phyloP scores from a whole-genome alignment of 305 asterid species.

The Plantago coronopus region DNA sequence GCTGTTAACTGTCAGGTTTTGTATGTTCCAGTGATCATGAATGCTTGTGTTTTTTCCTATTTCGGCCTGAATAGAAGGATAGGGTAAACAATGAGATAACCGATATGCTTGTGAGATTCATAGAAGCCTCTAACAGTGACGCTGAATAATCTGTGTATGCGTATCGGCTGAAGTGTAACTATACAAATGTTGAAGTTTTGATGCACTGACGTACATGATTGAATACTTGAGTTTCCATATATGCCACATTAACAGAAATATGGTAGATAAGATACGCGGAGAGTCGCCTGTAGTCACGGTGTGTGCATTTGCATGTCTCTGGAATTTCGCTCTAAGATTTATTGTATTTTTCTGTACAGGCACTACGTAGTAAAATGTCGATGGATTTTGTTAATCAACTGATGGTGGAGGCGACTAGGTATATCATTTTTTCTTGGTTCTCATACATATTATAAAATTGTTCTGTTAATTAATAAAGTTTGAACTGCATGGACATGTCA shows the following conservation, averaged over 20 bases:
- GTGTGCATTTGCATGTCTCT: background rate
- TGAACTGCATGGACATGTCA: slow-evolving; percentile 43
- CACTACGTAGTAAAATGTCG: slow-evolving; percentile 52
- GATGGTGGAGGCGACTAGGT: slow-evolving; percentile 64
- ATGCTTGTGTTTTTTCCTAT: no score
- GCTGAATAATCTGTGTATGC: no score
- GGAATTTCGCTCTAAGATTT: slow-evolving; percentile 10
- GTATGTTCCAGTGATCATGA: background rate
- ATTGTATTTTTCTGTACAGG: slow-evolving; percentile 39
- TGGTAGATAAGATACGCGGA: background rate
- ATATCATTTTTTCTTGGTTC: slow-evolving; percentile 34
- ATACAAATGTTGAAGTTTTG: no score
- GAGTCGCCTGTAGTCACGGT: background rate
- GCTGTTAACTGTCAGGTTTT: slow-evolving; percentile 6
- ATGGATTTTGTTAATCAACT: slow-evolving; percentile 59
- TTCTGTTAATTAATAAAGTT: slow-evolving; percentile 21
- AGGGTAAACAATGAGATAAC: no score
- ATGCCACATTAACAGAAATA: background rate
- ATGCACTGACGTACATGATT: no score
- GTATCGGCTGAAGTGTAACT: no score
- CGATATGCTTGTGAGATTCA: no score
- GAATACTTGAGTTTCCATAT: background rate
- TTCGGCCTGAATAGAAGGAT: no score
- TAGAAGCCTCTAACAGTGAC: no score
- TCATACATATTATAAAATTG: slow-evolving; percentile 14